Percentiles rank a stretch among this genome's conserved stretches.
Conservation (phyloP, 2,329 filamentous ascomycete genomes). For the Cyphellophora attinorum region DNA sequence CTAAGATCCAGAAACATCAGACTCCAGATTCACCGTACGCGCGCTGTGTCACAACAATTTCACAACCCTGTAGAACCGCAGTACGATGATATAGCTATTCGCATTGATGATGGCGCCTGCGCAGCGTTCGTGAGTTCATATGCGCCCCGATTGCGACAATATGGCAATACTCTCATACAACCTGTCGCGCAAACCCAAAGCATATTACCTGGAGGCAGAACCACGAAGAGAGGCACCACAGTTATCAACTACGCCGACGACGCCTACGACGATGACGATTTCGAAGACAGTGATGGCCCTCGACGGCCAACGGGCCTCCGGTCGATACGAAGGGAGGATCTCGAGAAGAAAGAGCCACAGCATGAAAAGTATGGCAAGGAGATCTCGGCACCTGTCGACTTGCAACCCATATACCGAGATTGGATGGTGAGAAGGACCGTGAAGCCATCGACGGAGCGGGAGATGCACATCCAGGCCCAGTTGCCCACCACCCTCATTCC, state of each 20-base stretch:
- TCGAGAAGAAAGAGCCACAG: slow-evolving; percentile 53
- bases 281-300: slow-evolving; percentile 56
- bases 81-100: background rate
- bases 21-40: too few species aligned
- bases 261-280: slow-evolving; percentile 69
- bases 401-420: slow-evolving; percentile 87
- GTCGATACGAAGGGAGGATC: slow-evolving; percentile 70
- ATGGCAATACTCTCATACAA: slow-evolving; percentile 83
- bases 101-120: slow-evolving; percentile 44
- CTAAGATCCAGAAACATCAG: too few species aligned
- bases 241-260: slow-evolving; percentile 98
- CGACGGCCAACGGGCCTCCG: slow-evolving; percentile 68
- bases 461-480: slow-evolving; percentile 56
- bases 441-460: slow-evolving; percentile 45
- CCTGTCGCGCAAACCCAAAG: slow-evolving; percentile 67
- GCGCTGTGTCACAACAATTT: too few species aligned
- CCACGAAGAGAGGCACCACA: slow-evolving; percentile 93
- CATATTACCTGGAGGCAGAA: slow-evolving; percentile 60
- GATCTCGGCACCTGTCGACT: slow-evolving; percentile 63
- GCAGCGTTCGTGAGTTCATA: slow-evolving; percentile 84
- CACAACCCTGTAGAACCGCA: too few species aligned
- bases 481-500: slow-evolving; percentile 86
- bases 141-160: slow-evolving; percentile 78
- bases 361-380: slow-evolving; percentile 78
- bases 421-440: slow-evolving; percentile 73